A percentile compares a stretch with the other conserved stretches of the same genome.
Evolutionary conservation across 345 rosid species (phyloP).

Genomic region (Citrus cavaleriei): DNA sequence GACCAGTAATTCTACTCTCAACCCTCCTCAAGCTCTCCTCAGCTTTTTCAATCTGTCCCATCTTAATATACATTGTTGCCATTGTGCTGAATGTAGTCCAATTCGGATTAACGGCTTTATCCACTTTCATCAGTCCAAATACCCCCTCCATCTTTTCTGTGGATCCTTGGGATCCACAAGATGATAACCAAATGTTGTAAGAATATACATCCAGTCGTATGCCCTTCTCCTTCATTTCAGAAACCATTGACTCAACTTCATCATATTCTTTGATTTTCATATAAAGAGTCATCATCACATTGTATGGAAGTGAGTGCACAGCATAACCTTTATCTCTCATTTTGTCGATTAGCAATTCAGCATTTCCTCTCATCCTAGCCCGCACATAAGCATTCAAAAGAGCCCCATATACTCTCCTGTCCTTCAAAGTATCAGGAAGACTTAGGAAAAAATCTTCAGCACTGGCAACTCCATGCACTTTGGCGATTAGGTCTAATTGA

Average conservation of each 20-base stretch:
- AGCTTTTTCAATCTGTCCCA: constrained; percentile 74
- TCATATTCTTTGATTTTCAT: constrained; percentile 75
- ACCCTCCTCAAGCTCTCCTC: constrained; percentile 72
- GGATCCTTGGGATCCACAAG: constrained; percentile 66
- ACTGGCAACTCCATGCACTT: constrained; percentile 66
- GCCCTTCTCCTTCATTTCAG: constrained; percentile 76
- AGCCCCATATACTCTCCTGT: constrained; percentile 78
- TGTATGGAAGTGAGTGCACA: constrained; percentile 68
- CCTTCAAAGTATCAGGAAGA: constrained; percentile 61
- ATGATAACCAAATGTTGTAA: constrained; percentile 91
- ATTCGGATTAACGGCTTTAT: constrained; percentile 55
- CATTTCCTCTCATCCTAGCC: constrained; percentile 57
- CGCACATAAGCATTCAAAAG: constrained; percentile 76
- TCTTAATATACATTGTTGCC: constrained; percentile 83
- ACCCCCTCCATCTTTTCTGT: constrained; percentile 71
- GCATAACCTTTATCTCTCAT: constrained; percentile 73
- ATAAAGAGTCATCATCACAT: constrained; percentile 97
- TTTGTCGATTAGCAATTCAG: constrained; percentile 55
- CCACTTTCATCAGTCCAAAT: constrained; percentile 68
- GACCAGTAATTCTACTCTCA: constrained; percentile 79
- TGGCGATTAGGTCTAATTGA: constrained; percentile 82
- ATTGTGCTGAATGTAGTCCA: constrained; percentile 95
- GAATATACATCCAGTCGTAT: constrained; percentile 75
- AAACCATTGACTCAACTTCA: constrained; percentile 61
- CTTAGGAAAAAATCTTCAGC: constrained; percentile 64